A percentile compares a stretch with the other conserved stretches of the same genome.
phyloP scores from a whole-genome alignment of 139 green algal genomes.

The Picochlorum costavermella region DNA sequence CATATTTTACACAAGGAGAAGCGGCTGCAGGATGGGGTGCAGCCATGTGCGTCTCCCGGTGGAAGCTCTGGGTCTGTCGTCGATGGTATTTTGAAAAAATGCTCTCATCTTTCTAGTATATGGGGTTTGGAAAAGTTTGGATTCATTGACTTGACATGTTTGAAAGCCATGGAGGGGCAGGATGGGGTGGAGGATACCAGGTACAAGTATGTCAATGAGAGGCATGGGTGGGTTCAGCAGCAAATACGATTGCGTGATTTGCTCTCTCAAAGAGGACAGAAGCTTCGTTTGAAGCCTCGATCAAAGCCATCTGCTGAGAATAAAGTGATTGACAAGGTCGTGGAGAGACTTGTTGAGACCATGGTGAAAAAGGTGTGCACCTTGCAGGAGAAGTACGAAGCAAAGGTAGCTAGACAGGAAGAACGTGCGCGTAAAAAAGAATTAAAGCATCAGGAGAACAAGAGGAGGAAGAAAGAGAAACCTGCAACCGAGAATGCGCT shows the following conservation, averaged over 20 bases:
- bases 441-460: not conserved
- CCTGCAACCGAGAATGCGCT: not conserved
- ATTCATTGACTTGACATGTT: conserved; percentile 38
- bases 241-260: conserved; percentile 14
- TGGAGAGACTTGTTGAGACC: conserved; percentile 3
- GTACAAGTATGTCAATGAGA: conserved; percentile 42
- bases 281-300: not conserved
- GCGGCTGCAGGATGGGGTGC: not conserved
- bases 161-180: conserved; percentile 54
- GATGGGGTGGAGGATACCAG: conserved; percentile 18
- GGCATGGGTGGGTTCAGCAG: conserved; percentile 35
- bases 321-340: not conserved
- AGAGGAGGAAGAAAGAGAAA: not conserved
- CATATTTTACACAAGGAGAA: not conserved
- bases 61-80: not conserved
- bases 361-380: conserved; percentile 4
- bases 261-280: conserved; percentile 2
- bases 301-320: not conserved
- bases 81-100: not conserved
- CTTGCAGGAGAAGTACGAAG: not conserved
- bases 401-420: not conserved
- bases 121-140: conserved; percentile 58
- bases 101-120: not conserved
- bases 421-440: not conserved
- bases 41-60: not conserved